Base-by-base conservation (phyloP, 441 rosid species). In the Eruca vesicaria region DNA sequence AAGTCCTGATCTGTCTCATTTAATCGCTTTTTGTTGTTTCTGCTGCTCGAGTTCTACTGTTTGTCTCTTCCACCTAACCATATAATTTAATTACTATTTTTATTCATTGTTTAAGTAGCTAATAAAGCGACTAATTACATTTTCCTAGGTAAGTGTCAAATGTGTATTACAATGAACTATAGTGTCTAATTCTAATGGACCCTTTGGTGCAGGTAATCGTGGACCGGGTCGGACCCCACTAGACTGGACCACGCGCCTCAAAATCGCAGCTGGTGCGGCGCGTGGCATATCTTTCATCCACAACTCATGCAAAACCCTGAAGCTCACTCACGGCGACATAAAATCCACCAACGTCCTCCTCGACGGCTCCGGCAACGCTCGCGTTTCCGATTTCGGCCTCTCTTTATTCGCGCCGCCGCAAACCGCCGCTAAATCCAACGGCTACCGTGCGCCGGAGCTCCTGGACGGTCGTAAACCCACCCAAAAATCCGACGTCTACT, bases 171-270 rank as follows among this genome's bases (percentile, higher is more conserved):
- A n/a, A 2, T 32, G 32, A 71, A 15, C 20, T 41, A 53, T 6
- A 3, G 16, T 50, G 43, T 48, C 45, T 56, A 7, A 7, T 35
- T 72, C 3, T 23, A 23, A 23, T 32, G 41, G 43, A 38, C 60
- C 7, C n/a, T 18, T 60, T 61, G 48, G 19, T 16, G 41, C 73
- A 89, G 94, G 94, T 7, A 89, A 87, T 74, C 84, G 91, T 15
- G 94, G 94, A 56, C 88, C 89, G 8, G 94, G 91, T 7, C 70
- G 94, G 48, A 84, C 83, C 5, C 94, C 94, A 2, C 45, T 89
- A 20, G 94, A 87, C 41, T 89, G 94, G 91, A 81, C 87, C 55
- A 87, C 88, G n/a, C 73, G 93, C 63, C 86, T 87, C 0, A 87
- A 84, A 78, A 82, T 89, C 1, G 91, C 90, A 16, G 86, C 81